Base-by-base conservation (phyloP, 179 eudicot genomes). In the Sideroxylon spinosum region DNA sequence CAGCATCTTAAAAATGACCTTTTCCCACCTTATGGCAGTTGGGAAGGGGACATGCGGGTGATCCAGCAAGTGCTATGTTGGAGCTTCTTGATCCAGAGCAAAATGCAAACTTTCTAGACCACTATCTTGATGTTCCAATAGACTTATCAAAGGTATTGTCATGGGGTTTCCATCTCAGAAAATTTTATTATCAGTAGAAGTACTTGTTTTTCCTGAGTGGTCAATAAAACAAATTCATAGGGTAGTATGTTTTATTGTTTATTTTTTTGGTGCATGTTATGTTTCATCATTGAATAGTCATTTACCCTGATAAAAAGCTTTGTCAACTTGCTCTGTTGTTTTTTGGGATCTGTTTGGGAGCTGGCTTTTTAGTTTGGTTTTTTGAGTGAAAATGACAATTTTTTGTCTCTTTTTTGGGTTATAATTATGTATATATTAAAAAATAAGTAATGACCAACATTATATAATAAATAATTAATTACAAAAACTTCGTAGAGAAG, bases 41-140 rank as follows among this genome's bases (percentile, higher is more conserved):
- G 86, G 99, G 98, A 82, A 90, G 93, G 73, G 99, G 98, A 61
- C 97, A 96, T 86, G 90, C 98, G 46, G 99, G 98, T 68, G 99
- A 96, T 87, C 99, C 99, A 60, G 99, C 99, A 52, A 94, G 97
- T 91, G 99, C 99, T 81, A 91, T 96, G 98, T 83, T 96, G 84
- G 99, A 96, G 84, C 97, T 96, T 70, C 99, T 96, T 79, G 98
- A 96, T 79, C 99, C 99, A 22, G 99, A 96, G 84, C 99, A 96
- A 82, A 96, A 96, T 86, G 98, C 98, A 22, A 96, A 94, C 83
- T 96, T 96, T 85, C 85, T 94, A 9, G 98, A 96, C 82, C 99
- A 96, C 88, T 96, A 96, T 83, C 97, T 96, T 83, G 98, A 96
- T 84, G 99, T 96, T 78, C 87, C 97, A 62, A 92, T 96, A 73